phyloP scores from a whole-genome alignment of 2,329 filamentous ascomycete genomes.

The Myriosclerotinia scirpicola region DNA sequence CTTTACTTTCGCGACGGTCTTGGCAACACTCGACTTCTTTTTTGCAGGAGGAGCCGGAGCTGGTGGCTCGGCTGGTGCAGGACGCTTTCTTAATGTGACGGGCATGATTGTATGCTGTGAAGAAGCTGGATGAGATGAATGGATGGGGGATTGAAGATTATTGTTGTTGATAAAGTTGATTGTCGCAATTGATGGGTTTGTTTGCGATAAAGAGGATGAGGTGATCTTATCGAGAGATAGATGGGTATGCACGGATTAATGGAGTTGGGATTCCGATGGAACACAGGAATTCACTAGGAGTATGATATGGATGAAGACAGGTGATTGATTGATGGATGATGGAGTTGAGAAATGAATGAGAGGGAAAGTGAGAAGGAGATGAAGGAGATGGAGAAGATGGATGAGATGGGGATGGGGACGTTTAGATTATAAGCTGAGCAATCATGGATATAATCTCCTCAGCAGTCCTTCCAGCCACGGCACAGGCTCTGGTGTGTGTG shows the following conservation, averaged over 20 bases:
- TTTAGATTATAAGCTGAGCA: too few relatives aligned
- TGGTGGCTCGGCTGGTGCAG: constrained; percentile 50
- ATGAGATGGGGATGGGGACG: too few relatives aligned
- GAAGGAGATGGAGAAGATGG: too few relatives aligned
- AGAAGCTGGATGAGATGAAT: constrained; percentile 20
- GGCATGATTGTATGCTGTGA: constrained; percentile 48
- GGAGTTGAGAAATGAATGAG: neutral
- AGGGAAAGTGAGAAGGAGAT: too few relatives aligned
- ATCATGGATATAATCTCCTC: too few relatives aligned
- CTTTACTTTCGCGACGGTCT: constrained; percentile 45
- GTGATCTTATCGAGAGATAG: constrained; percentile 7
- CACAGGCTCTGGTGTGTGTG: too few relatives aligned
- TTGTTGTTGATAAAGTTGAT: constrained; percentile 25
- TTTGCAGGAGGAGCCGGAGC: constrained; percentile 50
- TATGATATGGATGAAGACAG: too few relatives aligned
- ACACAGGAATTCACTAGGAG: neutral
- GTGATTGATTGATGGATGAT: neutral
- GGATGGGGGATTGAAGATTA: constrained; percentile 26
- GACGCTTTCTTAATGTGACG: constrained; percentile 61
- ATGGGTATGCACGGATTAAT: neutral
- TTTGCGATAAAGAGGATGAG: neutral
- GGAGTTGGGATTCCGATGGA: neutral
- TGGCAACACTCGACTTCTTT: constrained; percentile 46
- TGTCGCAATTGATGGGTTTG: constrained; percentile 27
- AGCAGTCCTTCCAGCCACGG: too few relatives aligned